Evolutionary conservation across 1,284 basidiomycete genomes (phyloP).

Genomic region (Ceratobasidium papillatum): DNA sequence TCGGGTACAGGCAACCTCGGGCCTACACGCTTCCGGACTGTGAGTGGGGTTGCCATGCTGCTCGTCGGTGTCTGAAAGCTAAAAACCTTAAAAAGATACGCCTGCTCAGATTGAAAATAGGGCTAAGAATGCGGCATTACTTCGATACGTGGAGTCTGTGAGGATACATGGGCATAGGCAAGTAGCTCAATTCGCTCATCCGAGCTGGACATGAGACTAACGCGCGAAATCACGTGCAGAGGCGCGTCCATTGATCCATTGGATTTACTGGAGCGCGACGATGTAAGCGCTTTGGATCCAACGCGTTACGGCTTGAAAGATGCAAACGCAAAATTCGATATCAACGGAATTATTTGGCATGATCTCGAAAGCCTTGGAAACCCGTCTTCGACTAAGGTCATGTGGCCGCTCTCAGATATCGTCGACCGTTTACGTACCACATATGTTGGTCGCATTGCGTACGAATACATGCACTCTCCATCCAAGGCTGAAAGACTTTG

Average conservation of each 20-base stretch:
- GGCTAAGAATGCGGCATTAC: constrained; percentile 73
- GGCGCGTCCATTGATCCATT: constrained; percentile 86
- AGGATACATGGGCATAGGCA: constrained; percentile 57
- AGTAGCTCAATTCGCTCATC: background rate
- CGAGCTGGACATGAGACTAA: background rate
- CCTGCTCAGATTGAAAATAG: constrained; percentile 78
- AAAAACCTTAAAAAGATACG: constrained; percentile 63
- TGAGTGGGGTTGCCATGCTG: constrained; percentile 54
- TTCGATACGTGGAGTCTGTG: constrained; percentile 88
- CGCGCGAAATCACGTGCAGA: constrained; percentile 65
- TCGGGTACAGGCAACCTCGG: constrained; percentile 75
- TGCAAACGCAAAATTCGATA: constrained; percentile 64
- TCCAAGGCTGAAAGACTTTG: constrained; percentile 81
- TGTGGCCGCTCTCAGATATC: constrained; percentile 75
- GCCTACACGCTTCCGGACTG: constrained; percentile 78
- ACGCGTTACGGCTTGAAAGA: constrained; percentile 77
- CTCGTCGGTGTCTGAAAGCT: constrained; percentile 16
- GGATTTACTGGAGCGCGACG: constrained; percentile 83
- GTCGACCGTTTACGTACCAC: constrained; percentile 71
- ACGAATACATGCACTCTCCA: constrained; percentile 89
- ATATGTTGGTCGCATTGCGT: constrained; percentile 84
- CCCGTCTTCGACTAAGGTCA: constrained; percentile 53
- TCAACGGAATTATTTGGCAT: constrained; percentile 84
- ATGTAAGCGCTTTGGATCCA: constrained; percentile 82
- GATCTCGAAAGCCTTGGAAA: constrained; percentile 48